These are phyloP conservation scores for Hypoxylon fragiforme DNA, from an alignment of 495 filamentous ascomycete genomes.

Conservation along the genomic window DNA sequence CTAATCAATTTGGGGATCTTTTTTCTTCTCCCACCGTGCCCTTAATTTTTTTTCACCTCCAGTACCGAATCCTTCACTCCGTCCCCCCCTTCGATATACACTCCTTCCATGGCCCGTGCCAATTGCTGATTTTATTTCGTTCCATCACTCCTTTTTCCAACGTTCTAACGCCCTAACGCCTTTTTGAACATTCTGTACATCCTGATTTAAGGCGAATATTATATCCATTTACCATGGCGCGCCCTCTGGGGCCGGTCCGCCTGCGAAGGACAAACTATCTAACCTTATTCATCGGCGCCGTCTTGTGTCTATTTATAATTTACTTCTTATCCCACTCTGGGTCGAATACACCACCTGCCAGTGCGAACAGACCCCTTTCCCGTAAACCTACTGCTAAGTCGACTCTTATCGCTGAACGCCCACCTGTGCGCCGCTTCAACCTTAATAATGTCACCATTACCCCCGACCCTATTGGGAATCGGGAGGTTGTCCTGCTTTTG, in stretches of 20 bases:
- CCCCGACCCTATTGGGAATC: constrained; percentile 68
- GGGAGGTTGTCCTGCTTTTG: constrained; percentile 86
- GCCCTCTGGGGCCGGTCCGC: constrained; percentile 59
- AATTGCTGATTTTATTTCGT: constrained; percentile 26
- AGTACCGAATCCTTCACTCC: constrained; percentile 16
- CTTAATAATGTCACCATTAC: constrained; percentile 91
- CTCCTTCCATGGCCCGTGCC: constrained; percentile 31
- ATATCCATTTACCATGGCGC: constrained; percentile 47
- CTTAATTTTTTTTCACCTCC: constrained; percentile 5
- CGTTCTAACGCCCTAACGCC: too few relatives aligned
- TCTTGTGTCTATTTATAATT: constrained; percentile 57
- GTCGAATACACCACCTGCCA: constrained; percentile 51
- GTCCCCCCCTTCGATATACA: constrained; percentile 17
- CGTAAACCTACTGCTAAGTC: constrained; percentile 81
- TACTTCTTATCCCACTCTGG: constrained; percentile 47
- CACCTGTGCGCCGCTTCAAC: constrained; percentile 92
- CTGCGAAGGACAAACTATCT: constrained; percentile 58
- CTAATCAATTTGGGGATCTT: background rate
- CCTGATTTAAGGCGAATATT: constrained; percentile 14
- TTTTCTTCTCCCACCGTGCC: background rate
- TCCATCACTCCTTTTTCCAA: constrained; percentile 23
- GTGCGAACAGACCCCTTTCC: constrained; percentile 70
- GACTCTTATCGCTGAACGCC: constrained; percentile 60
- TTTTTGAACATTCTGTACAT: constrained; percentile 14
- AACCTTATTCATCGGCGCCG: constrained; percentile 52